Conservation (phyloP, 805 yeast species). For the Lipomyces orientalis region DNA sequence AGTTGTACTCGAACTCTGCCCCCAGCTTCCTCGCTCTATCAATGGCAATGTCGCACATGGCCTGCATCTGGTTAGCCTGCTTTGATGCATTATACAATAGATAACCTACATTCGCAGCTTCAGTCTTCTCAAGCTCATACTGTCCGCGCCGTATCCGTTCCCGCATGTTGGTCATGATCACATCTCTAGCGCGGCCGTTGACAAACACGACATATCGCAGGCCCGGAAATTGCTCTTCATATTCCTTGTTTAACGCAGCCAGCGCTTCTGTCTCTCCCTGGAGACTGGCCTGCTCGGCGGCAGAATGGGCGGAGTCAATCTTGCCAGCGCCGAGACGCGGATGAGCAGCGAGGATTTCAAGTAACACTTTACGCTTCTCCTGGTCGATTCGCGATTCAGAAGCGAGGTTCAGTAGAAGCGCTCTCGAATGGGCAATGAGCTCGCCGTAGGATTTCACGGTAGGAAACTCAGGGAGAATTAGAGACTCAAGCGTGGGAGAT, state of each 20-base stretch:
- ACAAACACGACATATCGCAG: constrained; percentile 87
- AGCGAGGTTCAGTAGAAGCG: constrained; percentile 47
- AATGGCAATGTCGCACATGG: constrained; percentile 89
- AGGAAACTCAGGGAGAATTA: constrained; percentile 46
- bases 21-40: constrained; percentile 69
- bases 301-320: constrained; percentile 65
- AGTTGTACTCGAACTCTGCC: constrained; percentile 9
- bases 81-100: not conserved
- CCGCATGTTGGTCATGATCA: constrained; percentile 67
- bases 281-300: constrained; percentile 71
- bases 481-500: constrained; percentile 55
- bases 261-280: constrained; percentile 56
- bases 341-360: constrained; percentile 79
- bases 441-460: constrained; percentile 41
- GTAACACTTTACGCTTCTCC: constrained; percentile 40
- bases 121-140: constrained; percentile 59
- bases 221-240: constrained; percentile 71
- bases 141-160: constrained; percentile 62
- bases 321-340: constrained; percentile 78
- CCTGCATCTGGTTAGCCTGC: constrained; percentile 45
- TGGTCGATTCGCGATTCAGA: constrained; percentile 38
- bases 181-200: constrained; percentile 74
- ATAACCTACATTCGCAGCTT: constrained; percentile 60
- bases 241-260: constrained; percentile 56
- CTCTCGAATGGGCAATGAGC: constrained; percentile 56